A percentile compares a stretch with the other conserved stretches of the same genome.
These are phyloP conservation scores for Trematosphaeria pertusa DNA, from an alignment of 2,329 filamentous ascomycete species.

Conservation along the genomic window DNA sequence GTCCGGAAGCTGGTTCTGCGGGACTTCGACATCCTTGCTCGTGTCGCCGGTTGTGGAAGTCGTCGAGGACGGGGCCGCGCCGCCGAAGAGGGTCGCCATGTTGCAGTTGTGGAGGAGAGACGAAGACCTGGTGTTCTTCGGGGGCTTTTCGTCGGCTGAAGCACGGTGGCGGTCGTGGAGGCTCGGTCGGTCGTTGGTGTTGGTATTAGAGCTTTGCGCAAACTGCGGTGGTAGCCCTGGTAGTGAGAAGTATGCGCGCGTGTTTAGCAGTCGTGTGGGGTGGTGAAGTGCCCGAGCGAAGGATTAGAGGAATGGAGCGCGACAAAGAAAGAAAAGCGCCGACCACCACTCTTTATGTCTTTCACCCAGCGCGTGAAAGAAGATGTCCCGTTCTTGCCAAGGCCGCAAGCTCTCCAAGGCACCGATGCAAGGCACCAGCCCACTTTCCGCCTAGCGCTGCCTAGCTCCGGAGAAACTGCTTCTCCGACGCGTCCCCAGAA, in stretches of 20 bases:
- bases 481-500: conserved; percentile 22
- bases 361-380: neutral
- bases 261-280: neutral
- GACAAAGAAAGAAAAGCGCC: neutral
- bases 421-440: conserved; percentile 35
- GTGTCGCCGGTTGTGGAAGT: conserved; percentile 86
- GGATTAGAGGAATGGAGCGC: neutral
- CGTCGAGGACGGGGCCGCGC: conserved; percentile 58
- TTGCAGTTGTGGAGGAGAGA: conserved; percentile 7
- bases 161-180: no score
- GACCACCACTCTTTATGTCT: conserved; percentile 1
- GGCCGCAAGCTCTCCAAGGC: no score
- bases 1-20: conserved; percentile 70
- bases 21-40: conserved; percentile 83
- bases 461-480: conserved; percentile 26
- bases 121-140: no score
- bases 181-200: no score
- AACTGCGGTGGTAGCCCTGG: neutral
- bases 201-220: conserved; percentile 21
- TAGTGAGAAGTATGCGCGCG: neutral
- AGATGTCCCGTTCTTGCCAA: no score
- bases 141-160: no score
- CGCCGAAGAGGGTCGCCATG: conserved; percentile 70
- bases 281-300: neutral
- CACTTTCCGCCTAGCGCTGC: conserved; percentile 35